Conservation (phyloP, 73 alveolate species). For the Stentor coeruleus region DNA sequence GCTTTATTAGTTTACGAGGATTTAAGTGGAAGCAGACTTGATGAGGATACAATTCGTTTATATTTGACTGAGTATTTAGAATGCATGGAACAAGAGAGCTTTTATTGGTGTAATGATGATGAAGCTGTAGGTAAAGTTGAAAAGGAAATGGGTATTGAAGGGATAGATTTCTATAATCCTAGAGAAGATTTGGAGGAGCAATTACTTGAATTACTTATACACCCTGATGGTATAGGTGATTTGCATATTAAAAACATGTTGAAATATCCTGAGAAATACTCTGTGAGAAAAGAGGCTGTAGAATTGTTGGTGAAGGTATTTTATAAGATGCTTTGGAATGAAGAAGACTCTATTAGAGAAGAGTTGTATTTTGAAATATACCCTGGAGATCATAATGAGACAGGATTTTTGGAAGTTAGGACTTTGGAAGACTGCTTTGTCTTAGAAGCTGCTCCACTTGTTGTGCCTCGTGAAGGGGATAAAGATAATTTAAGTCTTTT, state of each 20-base stretch:
- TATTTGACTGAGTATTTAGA: constrained; percentile 37
- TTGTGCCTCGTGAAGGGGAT: constrained; percentile 40
- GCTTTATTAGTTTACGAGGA: constrained; percentile 62
- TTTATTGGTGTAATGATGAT: constrained; percentile 76
- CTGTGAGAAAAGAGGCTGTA: constrained; percentile 56
- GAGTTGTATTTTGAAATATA: constrained; percentile 46
- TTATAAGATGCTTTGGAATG: constrained; percentile 59
- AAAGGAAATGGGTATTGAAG: constrained; percentile 51
- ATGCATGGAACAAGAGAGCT: constrained; percentile 46
- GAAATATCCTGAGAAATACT: constrained; percentile 54
- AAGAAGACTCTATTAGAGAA: constrained; percentile 35
- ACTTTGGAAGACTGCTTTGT: constrained; percentile 54
- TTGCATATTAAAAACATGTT: constrained; percentile 52
- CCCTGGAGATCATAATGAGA: constrained; percentile 69
- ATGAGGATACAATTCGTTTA: constrained; percentile 1
- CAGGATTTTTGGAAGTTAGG: constrained; percentile 69
- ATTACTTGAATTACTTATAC: constrained; percentile 32
- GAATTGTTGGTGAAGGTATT: constrained; percentile 46
- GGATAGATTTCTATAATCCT: constrained; percentile 30
- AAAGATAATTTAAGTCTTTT: constrained; percentile 31
- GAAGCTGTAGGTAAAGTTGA: constrained; percentile 59
- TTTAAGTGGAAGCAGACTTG: constrained; percentile 33
- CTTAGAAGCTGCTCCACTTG: constrained; percentile 52
- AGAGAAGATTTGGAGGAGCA: constrained; percentile 33
- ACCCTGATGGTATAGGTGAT: constrained; percentile 70